Conservation (phyloP, 2,329 filamentous ascomycete species). For the Phialemonium atrogriseum region DNA sequence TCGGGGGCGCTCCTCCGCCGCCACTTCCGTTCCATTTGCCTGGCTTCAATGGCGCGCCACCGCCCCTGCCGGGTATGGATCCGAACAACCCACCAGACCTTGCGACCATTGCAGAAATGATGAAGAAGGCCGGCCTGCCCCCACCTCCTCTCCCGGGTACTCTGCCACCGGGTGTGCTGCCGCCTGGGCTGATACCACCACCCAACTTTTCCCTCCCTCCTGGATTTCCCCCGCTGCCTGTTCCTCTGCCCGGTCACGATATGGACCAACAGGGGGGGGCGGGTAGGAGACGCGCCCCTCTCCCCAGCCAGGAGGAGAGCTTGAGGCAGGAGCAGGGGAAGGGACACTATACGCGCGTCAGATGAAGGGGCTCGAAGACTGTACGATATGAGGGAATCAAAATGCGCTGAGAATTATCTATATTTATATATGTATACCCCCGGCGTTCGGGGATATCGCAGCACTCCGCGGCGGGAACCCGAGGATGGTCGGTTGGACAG, state of each 20-base stretch:
- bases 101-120: slow-evolving; percentile 53
- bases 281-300: slow-evolving; percentile 52
- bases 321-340: slow-evolving; percentile 66
- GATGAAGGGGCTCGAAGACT: too few species aligned
- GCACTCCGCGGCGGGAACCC: too few species aligned
- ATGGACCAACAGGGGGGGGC: slow-evolving; percentile 25
- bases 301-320: slow-evolving; percentile 80
- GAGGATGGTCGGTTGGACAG: too few species aligned
- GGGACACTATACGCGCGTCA: slow-evolving; percentile 51
- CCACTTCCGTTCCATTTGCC: slow-evolving; percentile 46
- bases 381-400: too few species aligned
- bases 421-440: too few species aligned
- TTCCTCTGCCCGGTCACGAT: slow-evolving; percentile 19
- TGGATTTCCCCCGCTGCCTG: slow-evolving; percentile 25
- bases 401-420: too few species aligned
- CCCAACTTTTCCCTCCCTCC: slow-evolving; percentile 20
- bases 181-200: slow-evolving; percentile 15
- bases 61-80: slow-evolving; percentile 44
- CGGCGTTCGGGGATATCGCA: too few species aligned
- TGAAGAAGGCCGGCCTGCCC: slow-evolving; percentile 56
- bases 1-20: slow-evolving; percentile 32
- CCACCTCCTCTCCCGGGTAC: slow-evolving; percentile 48
- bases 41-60: slow-evolving; percentile 36
- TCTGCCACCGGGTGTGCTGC: slow-evolving; percentile 35
- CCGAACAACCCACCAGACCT: slow-evolving; percentile 53